Percentiles rank a stretch among this genome's conserved stretches.
phyloP scores from a whole-genome alignment of 345 rosid species.

The Punica granatum region DNA sequence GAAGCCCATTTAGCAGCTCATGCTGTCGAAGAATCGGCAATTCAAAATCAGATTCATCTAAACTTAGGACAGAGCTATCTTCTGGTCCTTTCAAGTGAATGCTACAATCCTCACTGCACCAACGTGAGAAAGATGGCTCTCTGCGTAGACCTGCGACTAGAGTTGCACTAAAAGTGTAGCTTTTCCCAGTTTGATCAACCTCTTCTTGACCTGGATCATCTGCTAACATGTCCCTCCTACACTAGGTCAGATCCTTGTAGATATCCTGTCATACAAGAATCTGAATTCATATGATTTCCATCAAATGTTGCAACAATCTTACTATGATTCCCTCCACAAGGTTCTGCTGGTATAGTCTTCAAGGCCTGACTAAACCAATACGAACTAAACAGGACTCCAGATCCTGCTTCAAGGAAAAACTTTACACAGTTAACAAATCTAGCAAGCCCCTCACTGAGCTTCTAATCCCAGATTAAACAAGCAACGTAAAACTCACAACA shows the following conservation, averaged over 20 bases:
- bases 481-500: neutral
- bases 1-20: constrained; percentile 18
- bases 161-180: constrained; percentile 16
- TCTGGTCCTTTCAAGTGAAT: constrained; percentile 15
- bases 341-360: neutral
- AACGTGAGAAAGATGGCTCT: constrained; percentile 39
- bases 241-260: constrained; percentile 15
- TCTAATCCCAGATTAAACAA: neutral
- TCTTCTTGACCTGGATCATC: constrained; percentile 15
- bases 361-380: neutral
- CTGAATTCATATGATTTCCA: constrained; percentile 1
- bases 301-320: neutral
- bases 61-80: constrained; percentile 12
- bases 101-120: constrained; percentile 23
- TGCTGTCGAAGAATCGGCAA: constrained; percentile 24
- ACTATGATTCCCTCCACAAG: neutral
- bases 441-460: neutral
- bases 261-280: neutral
- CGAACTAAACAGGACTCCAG: neutral
- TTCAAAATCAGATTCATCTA: constrained; percentile 23
- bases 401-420: neutral
- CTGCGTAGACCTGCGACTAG: constrained; percentile 19
- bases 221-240: constrained; percentile 28
- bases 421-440: neutral
- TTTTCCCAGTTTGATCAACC: constrained; percentile 11